phyloP scores from a whole-genome alignment of 306 rosid genomes.

The Trifolium fragiferum region DNA sequence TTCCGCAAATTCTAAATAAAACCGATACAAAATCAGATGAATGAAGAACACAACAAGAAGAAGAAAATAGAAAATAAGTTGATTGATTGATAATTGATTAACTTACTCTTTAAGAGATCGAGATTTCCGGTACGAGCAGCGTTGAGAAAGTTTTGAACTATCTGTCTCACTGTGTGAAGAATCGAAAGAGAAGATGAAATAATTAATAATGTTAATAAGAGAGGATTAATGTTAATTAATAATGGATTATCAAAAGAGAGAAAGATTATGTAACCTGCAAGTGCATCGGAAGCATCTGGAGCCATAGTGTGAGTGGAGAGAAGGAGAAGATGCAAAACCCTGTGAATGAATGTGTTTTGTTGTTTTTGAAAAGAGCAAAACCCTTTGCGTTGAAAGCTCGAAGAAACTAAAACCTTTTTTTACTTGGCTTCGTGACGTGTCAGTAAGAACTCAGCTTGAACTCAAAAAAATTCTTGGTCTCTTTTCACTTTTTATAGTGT shows the following conservation, averaged over 20 bases:
- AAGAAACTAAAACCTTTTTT: too few relatives aligned
- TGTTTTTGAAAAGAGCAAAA: too few relatives aligned
- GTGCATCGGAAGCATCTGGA: conserved; percentile 84
- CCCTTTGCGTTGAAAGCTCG: too few relatives aligned
- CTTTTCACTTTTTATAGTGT: too few relatives aligned
- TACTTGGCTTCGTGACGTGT: too few relatives aligned
- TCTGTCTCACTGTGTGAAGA: conserved; percentile 64
- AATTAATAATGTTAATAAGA: not conserved
- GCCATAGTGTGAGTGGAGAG: conserved; percentile 55
- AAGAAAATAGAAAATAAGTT: not conserved
- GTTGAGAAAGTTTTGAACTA: conserved; percentile 78
- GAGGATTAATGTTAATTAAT: not conserved
- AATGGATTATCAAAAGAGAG: not conserved
- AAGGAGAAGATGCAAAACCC: not conserved
- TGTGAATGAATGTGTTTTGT: not conserved
- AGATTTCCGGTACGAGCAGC: conserved; percentile 83
- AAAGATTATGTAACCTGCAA: conserved; percentile 55
- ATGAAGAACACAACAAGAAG: not conserved
- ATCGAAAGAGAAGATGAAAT: not conserved
- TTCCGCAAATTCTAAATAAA: conserved; percentile 60
- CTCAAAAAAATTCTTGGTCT: too few relatives aligned
- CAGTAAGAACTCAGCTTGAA: too few relatives aligned
- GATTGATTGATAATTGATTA: not conserved
- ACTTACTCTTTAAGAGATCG: conserved; percentile 78
- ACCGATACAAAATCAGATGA: not conserved